Evolutionary conservation across 371 early-diverging fungal genomes (phyloP).

Genomic region (Apophysomyces trapeziformis): DNA sequence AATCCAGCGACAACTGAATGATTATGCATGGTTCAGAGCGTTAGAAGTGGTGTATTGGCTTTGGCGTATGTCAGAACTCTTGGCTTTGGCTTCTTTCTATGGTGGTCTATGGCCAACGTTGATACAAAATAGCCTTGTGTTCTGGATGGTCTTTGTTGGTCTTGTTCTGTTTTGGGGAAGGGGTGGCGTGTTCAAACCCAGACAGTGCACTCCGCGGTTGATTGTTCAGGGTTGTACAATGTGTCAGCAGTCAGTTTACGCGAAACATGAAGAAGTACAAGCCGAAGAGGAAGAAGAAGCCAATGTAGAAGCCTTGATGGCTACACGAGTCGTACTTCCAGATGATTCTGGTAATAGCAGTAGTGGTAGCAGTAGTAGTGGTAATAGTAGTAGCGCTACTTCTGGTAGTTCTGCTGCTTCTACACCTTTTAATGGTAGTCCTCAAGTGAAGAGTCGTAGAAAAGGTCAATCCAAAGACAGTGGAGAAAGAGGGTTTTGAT

Average conservation of each 20-base stretch:
- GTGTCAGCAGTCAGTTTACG: slow-evolving; percentile 2
- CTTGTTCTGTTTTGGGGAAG: slow-evolving; percentile 27
- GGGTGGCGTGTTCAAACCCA: slow-evolving; percentile 25
- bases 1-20: slow-evolving; percentile 22
- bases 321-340: not conserved
- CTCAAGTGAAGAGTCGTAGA: slow-evolving; percentile 19
- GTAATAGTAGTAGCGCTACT: slow-evolving; percentile 9
- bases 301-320: not conserved
- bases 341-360: not conserved
- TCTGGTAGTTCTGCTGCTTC: slow-evolving; percentile 18
- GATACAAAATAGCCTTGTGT: slow-evolving; percentile 28
- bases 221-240: slow-evolving; percentile 14
- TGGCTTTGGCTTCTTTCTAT: slow-evolving; percentile 42
- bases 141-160: slow-evolving; percentile 42
- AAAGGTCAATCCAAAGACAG: slow-evolving; percentile 6
- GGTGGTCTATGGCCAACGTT: slow-evolving; percentile 47
- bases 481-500: slow-evolving; percentile 4
- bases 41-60: slow-evolving; percentile 41
- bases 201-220: slow-evolving; percentile 9
- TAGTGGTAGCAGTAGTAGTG: slow-evolving; percentile 2
- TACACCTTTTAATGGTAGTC: slow-evolving; percentile 23
- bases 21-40: slow-evolving; percentile 38
- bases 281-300: not conserved
- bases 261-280: not conserved
- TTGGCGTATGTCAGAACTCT: slow-evolving; percentile 45